A percentile compares a stretch with the other conserved stretches of the same genome.
Conservation (phyloP, 768 basidiomycete species). For the Amanita molliuscula region DNA sequence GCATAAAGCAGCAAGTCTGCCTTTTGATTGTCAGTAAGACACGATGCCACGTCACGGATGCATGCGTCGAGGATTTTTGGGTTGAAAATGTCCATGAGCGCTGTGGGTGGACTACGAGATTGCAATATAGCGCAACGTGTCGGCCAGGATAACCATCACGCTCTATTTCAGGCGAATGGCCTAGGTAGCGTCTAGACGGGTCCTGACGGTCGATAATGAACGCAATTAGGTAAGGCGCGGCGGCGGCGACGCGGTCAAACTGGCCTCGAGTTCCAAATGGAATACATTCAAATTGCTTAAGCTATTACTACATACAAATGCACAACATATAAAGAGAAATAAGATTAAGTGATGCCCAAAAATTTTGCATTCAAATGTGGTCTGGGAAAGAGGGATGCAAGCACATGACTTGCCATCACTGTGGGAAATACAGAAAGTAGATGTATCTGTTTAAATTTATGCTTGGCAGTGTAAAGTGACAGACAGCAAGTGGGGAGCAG, state of each 20-base stretch:
- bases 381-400: too few relatives aligned
- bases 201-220: neutral
- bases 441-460: too few relatives aligned
- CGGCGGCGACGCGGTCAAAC: too few relatives aligned
- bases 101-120: neutral
- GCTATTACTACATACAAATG: neutral
- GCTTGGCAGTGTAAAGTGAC: too few relatives aligned
- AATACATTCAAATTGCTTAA: neutral
- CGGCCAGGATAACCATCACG: neutral
- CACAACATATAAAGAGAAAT: too few relatives aligned
- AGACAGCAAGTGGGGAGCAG: too few relatives aligned
- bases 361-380: too few relatives aligned
- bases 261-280: neutral
- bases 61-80: conserved; percentile 70
- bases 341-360: too few relatives aligned
- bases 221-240: neutral
- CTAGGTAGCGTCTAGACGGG: neutral
- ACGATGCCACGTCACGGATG: conserved; percentile 54
- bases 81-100: conserved; percentile 56
- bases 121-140: neutral
- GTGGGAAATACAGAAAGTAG: too few relatives aligned
- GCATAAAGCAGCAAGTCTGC: conserved; percentile 67
- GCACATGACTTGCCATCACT: too few relatives aligned
- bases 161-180: neutral
- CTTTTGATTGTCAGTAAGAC: conserved; percentile 55